phyloP scores from a whole-genome alignment of 2,329 filamentous ascomycete species.

The Fusarium falciforme region DNA sequence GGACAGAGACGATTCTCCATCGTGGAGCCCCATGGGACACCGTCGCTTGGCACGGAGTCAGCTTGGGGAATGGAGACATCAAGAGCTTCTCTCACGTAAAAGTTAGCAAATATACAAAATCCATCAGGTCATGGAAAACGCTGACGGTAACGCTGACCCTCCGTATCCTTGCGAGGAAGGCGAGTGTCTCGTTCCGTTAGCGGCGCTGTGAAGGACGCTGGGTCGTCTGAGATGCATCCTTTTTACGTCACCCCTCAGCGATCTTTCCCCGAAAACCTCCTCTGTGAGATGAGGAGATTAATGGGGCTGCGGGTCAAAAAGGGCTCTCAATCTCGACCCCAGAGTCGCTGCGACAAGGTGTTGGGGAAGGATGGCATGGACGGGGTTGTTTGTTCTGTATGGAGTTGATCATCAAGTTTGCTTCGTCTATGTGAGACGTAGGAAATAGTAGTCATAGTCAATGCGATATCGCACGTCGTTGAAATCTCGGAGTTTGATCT shows the following conservation, averaged over 20 bases:
- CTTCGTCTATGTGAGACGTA: not conserved
- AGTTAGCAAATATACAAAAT: slow-evolving; percentile 33
- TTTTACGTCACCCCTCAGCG: slow-evolving; percentile 36
- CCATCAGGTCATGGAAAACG: slow-evolving; percentile 33
- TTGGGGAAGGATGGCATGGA: not conserved
- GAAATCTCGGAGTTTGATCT: not conserved
- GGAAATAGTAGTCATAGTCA: not conserved
- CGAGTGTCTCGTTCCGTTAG: not conserved
- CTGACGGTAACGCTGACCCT: not conserved
- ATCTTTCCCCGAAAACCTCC: slow-evolving; percentile 27
- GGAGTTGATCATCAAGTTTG: not conserved
- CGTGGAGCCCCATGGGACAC: slow-evolving; percentile 36
- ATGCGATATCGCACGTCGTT: not conserved
- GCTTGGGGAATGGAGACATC: not conserved
- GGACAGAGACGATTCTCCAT: slow-evolving; percentile 2
- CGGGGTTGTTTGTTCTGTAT: not conserved
- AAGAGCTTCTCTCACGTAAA: slow-evolving; percentile 34
- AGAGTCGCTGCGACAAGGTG: not conserved
- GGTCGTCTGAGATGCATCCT: slow-evolving; percentile 6
- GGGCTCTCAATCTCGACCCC: not conserved
- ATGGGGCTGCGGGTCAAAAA: not conserved
- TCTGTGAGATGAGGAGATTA: slow-evolving; percentile 2
- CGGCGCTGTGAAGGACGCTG: not conserved
- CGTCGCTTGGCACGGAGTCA: not conserved
- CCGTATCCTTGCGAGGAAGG: not conserved